Base-by-base conservation (phyloP, 1,284 basidiomycete species). In the Malassezia sp. region DNA sequence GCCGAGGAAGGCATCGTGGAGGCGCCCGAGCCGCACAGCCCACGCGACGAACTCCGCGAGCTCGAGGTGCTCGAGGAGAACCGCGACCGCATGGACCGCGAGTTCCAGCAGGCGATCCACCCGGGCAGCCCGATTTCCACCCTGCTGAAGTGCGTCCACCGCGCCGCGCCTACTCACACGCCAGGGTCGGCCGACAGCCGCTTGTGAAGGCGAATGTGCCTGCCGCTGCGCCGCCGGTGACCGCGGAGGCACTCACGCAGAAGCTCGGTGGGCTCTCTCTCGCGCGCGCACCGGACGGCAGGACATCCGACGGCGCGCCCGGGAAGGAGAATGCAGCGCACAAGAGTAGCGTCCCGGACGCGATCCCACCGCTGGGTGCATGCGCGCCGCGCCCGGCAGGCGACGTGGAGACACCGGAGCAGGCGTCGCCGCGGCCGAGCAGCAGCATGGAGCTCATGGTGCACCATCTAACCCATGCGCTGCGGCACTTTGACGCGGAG, bases 61-160 rank as follows among this genome's bases (percentile, higher is more conserved):
- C 52, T 57, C 12, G 64, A 67, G 42, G 48, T 50, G 2, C 57
- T 61, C 5, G 70, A 70, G 42, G 59, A 59, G 32, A 59, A 68
- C 29, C 53, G 66, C 10, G 66, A 62, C 42, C 54, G 62, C 42
- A 51, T 72, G 70, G 90, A 97, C 77, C 81, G 84, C 63, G 90
- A 95, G 71, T 91, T 93, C 79, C 82, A 87, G 73, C 82, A 84
- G 60, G 93, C 89, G 2, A 85, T 96, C 3, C 85, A 90, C 67
- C 93, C 91, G 4, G 88, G 86, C 40, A 85, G 82, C 56, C 91
- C 93, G 0, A 91, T 97, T 52, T 87, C 86, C 17, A 86, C 85
- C 5, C 75, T 97, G 42, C 78, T 97, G 62, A 73, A 74, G n/a
- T n/a, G n/a, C n/a, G n/a, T n/a, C n/a, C n/a, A n/a, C n/a, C n/a